phyloP scores from a whole-genome alignment of 108 stramenopile species.

The Nitzschia sp. region DNA sequence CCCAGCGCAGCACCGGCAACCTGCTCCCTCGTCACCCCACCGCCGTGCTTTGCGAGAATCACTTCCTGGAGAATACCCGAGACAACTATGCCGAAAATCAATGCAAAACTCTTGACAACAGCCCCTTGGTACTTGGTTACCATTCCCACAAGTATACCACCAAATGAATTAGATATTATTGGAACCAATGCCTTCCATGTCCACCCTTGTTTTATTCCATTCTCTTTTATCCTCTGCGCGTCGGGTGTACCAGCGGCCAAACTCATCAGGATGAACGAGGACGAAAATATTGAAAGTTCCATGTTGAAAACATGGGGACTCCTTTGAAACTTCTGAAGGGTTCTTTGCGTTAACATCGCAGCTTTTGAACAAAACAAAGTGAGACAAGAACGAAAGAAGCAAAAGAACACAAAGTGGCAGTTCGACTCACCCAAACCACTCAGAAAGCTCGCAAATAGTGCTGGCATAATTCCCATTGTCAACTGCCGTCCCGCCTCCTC shows the following conservation, averaged over 20 bases:
- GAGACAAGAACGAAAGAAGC: too few relatives aligned
- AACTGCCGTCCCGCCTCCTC: slow-evolving; percentile 6
- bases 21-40: slow-evolving; percentile 50
- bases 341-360: slow-evolving; percentile 83
- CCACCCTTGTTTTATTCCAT: slow-evolving; percentile 44
- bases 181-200: slow-evolving; percentile 64
- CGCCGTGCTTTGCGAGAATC: slow-evolving; percentile 3
- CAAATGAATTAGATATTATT: slow-evolving; percentile 68
- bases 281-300: slow-evolving; percentile 73
- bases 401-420: not conserved
- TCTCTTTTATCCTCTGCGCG: not conserved
- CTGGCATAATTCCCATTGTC: slow-evolving; percentile 54
- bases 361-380: slow-evolving; percentile 5
- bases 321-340: slow-evolving; percentile 55
- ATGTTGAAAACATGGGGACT: slow-evolving; percentile 78
- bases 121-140: slow-evolving; percentile 89
- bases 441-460: slow-evolving; percentile 67
- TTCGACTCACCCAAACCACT: slow-evolving; percentile 59
- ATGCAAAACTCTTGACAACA: slow-evolving; percentile 77
- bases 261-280: not conserved
- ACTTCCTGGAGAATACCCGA: slow-evolving; percentile 61
- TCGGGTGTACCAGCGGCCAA: slow-evolving; percentile 3
- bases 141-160: slow-evolving; percentile 88
- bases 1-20: slow-evolving; percentile 57
- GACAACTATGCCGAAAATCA: slow-evolving; percentile 75